Base-by-base conservation (phyloP, 768 basidiomycete genomes). In the Galerina marginata region DNA sequence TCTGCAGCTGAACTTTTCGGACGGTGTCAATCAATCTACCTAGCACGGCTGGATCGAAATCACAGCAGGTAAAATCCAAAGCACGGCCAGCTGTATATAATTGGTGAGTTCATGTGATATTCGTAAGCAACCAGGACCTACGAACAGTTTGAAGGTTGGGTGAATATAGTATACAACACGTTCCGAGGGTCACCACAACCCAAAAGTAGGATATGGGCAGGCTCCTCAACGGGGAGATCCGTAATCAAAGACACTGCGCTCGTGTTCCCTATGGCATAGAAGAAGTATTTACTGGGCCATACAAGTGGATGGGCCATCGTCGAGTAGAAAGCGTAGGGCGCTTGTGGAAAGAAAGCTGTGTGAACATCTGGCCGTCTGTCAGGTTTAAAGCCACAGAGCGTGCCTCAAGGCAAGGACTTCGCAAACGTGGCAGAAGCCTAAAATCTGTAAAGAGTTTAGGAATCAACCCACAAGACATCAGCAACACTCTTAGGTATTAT, bases 231-330 rank as follows among this genome's bases (percentile, higher is more conserved):
- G 58, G 82, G 69, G 5, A 88, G 67, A 42, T 79, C 74, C 54
- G 81, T 72, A 3, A 82, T 81, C 12, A 88, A 71, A 46, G 74
- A 81, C 4, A 82, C 71, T 4, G 87, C 80, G 4, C 84, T 76
- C 0, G 86, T 87, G 65, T 87, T 87, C 37, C 87, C 86, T 12
- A 86, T 72, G 2, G 86, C 81, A 68, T 87, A 87, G 72, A 86
- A 88, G 59, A 78, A 83, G 2, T 69, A 69, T 61, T 75, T 78
- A 10, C 71, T 76, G 2, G 77, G 80, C 77, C 78, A 82, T n/a
- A 72, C 61, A 3, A 82, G 58, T 3, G 79, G 75, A 50, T 81
- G 78, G 3, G 81, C 71, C 83, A 86, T 83, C 59, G 3, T 16
- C 11, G 39, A 16, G 16, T 20, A 20, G 20, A 20, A 20, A 20